Evolutionary conservation across 2,329 filamentous ascomycete genomes (phyloP), one percentile per base, ranked within the genome.

Genomic region (Aspergillus luchuensis): DNA sequence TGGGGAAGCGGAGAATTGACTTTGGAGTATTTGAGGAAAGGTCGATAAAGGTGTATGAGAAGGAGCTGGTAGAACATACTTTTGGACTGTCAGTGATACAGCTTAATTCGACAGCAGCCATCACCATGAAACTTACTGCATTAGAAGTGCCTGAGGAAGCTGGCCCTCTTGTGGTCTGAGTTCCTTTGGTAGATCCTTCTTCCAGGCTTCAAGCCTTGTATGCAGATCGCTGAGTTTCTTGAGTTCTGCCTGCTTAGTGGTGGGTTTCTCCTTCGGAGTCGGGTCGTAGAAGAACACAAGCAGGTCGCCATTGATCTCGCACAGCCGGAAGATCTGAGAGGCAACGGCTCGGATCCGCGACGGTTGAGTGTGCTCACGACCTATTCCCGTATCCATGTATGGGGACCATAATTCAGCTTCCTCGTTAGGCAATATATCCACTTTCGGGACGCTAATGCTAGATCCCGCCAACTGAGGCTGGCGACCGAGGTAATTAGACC

Each of bases 11-110:
- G 94, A 0, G 93, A 97, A 1, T 88, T 89, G 6, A 86, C 80
- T 52, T 90, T 91, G 3, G 87, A 89, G 72, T 97, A 98, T 75
- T 95, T 97, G 54, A 98, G 84, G 72, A 98, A 98, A 0, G 95
- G 94, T 5, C 94, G 88, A 81, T 97, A 98, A 4, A 98, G 87
- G 71, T 98, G 93, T 62, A 98, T 96, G 72, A 96, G 96, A 50
- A 97, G 87, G 0, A 98, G 84, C 71, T 98, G 93, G 76, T 94
- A 97, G 78, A 98, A 97, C 93, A 98, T 98, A 79, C 93, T 97
- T 69, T 21, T 5, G 21, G 15, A 8, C 3, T 5, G 59, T 77
- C 52, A 75, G 65, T 56, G 53, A 21, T 4, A 8, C 5, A 17
- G 21, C 39, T 19, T 36, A 23, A 15, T 36, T 39, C 23, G 13